These are phyloP conservation scores for Entelexis paramagnoliae DNA, from an alignment of 1,139 yeast species.

Conservation along the genomic window DNA sequence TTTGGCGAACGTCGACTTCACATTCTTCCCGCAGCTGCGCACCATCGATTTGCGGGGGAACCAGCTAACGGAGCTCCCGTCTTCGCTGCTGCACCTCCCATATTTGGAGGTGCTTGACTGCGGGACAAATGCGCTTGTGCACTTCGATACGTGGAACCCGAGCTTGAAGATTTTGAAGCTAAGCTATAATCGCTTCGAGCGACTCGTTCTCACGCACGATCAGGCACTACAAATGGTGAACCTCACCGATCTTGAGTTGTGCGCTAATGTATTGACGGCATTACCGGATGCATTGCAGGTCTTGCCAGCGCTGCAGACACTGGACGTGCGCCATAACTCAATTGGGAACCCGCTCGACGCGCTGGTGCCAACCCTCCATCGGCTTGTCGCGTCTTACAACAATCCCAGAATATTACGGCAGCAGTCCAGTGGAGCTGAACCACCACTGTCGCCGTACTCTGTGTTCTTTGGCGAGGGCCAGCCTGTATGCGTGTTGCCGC, in stretches of 20 bases:
- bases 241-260: conserved; percentile 37
- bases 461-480: neutral
- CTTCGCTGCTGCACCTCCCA: conserved; percentile 42
- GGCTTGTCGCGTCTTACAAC: conserved; percentile 16
- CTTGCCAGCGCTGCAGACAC: conserved; percentile 46
- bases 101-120: conserved; percentile 51
- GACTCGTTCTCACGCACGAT: conserved; percentile 52
- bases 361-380: conserved; percentile 9
- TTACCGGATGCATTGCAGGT: conserved; percentile 16
- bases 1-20: conserved; percentile 28
- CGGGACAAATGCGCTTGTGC: conserved; percentile 66
- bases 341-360: conserved; percentile 13
- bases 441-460: neutral
- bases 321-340: conserved; percentile 50
- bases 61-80: conserved; percentile 57
- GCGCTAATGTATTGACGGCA: conserved; percentile 13
- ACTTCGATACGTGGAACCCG: conserved; percentile 56
- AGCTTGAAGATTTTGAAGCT: conserved; percentile 61
- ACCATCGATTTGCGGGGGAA: conserved; percentile 50
- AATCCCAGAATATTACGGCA: conserved; percentile 12
- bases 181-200: conserved; percentile 74
- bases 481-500: neutral
- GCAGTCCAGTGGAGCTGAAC: neutral
- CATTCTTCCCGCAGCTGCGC: conserved; percentile 27
- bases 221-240: conserved; percentile 40